Conservation (phyloP, 176 grass and related monocot species). For the Avena insularis region DNA sequence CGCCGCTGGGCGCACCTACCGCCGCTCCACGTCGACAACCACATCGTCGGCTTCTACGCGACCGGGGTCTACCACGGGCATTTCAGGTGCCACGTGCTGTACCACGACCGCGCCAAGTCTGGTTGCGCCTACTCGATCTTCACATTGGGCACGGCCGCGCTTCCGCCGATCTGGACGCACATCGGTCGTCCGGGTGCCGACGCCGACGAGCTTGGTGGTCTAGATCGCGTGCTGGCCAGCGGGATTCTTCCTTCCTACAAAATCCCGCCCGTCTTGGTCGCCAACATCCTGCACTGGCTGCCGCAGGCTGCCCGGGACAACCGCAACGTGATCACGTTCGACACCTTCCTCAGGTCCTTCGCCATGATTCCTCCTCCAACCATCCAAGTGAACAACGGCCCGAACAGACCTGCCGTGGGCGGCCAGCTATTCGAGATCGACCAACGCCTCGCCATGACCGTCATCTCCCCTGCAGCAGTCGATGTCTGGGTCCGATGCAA, state of each 20-base stretch:
- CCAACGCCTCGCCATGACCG: constrained; percentile 24
- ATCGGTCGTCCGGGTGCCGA: constrained; percentile 21
- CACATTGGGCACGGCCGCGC: neutral
- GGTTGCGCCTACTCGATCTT: constrained; percentile 11
- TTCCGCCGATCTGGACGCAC: neutral
- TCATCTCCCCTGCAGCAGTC: neutral
- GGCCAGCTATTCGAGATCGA: constrained; percentile 27
- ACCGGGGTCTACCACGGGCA: neutral
- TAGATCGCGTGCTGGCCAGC: neutral
- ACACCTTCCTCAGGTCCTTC: neutral
- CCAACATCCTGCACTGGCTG: neutral
- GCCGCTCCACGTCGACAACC: neutral
- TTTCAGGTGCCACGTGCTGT: constrained; percentile 17
- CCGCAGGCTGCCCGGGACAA: neutral
- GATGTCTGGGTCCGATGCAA: neutral
- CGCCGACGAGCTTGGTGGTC: neutral
- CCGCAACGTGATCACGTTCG: neutral
- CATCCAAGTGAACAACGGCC: neutral
- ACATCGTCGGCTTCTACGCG: constrained; percentile 23
- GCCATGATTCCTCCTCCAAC: neutral
- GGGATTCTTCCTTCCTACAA: neutral
- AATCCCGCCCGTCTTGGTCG: neutral
- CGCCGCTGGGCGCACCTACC: constrained; percentile 1
- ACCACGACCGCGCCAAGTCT: neutral
- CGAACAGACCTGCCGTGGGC: neutral